phyloP scores from a whole-genome alignment of 1,284 basidiomycete species.

The Pseudozyma tsukubaensis region DNA sequence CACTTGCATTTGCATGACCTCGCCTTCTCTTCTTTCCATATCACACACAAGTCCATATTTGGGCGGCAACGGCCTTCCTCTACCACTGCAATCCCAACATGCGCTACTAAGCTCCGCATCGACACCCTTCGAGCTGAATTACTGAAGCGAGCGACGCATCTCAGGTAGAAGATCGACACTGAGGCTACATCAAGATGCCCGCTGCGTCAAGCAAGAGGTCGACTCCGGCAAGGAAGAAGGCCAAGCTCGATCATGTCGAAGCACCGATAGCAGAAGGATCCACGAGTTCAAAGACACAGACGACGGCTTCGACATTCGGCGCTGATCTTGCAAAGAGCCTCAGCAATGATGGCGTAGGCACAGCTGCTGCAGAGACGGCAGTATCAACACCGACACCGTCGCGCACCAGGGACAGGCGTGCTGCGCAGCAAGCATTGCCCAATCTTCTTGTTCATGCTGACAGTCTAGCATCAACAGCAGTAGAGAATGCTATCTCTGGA shows the following conservation, averaged over 20 bases:
- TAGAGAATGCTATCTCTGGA: too few relatives aligned
- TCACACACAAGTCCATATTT: too few relatives aligned
- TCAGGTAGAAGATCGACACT: background rate
- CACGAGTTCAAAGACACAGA: background rate
- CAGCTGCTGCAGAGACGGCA: background rate
- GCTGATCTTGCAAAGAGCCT: background rate
- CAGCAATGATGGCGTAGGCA: background rate
- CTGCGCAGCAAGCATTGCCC: background rate
- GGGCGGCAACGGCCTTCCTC: too few relatives aligned
- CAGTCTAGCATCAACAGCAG: too few relatives aligned
- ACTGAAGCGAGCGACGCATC: too few relatives aligned
- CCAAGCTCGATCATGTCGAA: conserved; percentile 10
- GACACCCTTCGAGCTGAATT: too few relatives aligned
- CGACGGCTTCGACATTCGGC: background rate
- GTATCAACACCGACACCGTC: background rate
- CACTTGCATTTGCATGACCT: too few relatives aligned
- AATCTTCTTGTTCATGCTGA: too few relatives aligned
- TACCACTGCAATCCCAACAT: background rate
- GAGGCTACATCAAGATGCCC: conserved; percentile 10
- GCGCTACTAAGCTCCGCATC: too few relatives aligned
- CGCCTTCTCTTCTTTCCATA: too few relatives aligned
- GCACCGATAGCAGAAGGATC: too few relatives aligned
- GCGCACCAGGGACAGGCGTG: background rate
- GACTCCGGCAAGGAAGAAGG: conserved; percentile 25
- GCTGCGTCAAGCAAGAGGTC: conserved; percentile 12